Evolutionary conservation across 352 stramenopile species (phyloP), one percentile per base, ranked within the genome.

Genomic region (Phytophthora citricola): DNA sequence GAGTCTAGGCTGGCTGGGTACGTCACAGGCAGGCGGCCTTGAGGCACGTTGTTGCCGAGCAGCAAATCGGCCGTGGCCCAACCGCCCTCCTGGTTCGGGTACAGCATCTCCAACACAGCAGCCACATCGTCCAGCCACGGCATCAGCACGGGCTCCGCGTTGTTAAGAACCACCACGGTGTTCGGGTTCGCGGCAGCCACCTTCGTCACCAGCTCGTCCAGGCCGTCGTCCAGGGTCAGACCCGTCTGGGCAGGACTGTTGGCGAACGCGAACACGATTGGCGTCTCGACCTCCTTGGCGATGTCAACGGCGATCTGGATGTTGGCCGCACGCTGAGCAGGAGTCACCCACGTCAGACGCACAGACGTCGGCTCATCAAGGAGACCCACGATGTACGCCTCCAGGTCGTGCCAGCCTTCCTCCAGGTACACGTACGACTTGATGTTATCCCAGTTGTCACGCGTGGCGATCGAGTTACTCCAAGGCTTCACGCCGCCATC

Each of bases 81-180:
- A 29, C 68, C 68, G 11, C 68, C 68, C 43, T 76, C 68, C 29
- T 76, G 68, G 68, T 76, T 76, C 57, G 68, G 68, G 58, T 73
- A 76, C 58, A 76, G 51, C 68, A 70, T 70, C 43, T 73, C 68
- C 40, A 76, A 48, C 27, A 76, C 68, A n/a, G 68, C 68, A 17
- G 63, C 63, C 34, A 76, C 68, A 4, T 69, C 59, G 46, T 55
- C 63, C 20, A 76, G 47, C 68, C 63, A 76, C 47, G 68, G 68
- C 68, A 76, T 76, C 45, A 64, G 27, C 29, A 76, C 63, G 1
- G 68, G 63, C 32, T 75, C 67, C 4, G 67, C 67, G 46, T 71
- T 75, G 56, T 75, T 71, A 24, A 75, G 62, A 46, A 75, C 63
- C 51, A 76, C 68, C 26, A 76, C 68, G 4, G 68, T 76, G 68